Evolutionary conservation across 345 rosid genomes (phyloP), one percentile per base, ranked within the genome.

Genomic region (Pistacia atlantica): DNA sequence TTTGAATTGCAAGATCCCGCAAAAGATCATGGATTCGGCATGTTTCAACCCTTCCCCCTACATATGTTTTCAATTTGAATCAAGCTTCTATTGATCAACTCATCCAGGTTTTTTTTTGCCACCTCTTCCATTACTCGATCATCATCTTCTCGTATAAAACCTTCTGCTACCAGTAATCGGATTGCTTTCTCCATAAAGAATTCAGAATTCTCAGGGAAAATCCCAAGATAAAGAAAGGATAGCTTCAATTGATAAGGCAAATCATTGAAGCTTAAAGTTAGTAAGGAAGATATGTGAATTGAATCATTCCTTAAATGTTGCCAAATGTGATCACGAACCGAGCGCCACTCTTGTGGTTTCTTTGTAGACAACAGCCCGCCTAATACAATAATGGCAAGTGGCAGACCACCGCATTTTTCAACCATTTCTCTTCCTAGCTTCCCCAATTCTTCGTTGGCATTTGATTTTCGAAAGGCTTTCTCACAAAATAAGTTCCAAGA

Each of bases 401-500:
- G 73, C 2, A 69, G 73, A 48, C 73, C 62, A 1, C 31, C 31
- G 31, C 73, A 54, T 69, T 69, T 69, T 33, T 33, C 18, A 0
- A 69, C 48, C 73, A 54, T 69, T 1, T 69, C 31, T 51, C 73
- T 55, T 55, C 62, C 73, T 16, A 69, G 12, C 1, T 31, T 54
- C 13, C 11, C 31, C 46, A 54, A 35, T 18, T 25, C 20, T 49
- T 49, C 11, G 8, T 49, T 57, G 7, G 2, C 2, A 35, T 48
- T 2, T 0, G 4, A 37, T 28, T 64, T 63, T 3, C 0, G 51
- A 12, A 77, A 77, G 0, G 78, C 78, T 46, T 68, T 77, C 22
- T 31, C 56, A 1, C 54, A 55, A 14, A 80, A 80, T 62, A 80
- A 2, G 0, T 33, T 17, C 83, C 80, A 77, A 65, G 75, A 59